Evolutionary conservation across 495 filamentous ascomycete genomes (phyloP).

Genomic region (Penicillium egyptiacum): DNA sequence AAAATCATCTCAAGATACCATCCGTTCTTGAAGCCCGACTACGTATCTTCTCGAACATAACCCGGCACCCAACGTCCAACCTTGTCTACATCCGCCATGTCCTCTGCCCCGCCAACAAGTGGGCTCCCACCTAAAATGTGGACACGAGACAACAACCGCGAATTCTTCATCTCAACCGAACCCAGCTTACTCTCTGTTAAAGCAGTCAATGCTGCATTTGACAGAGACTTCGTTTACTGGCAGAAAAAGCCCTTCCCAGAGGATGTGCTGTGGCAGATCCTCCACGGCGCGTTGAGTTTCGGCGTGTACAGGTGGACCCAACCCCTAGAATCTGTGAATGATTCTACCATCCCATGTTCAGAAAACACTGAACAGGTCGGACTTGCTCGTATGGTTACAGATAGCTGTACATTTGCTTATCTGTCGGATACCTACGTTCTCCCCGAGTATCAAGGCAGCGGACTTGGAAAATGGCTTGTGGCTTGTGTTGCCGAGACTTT

Average conservation of each 20-base stretch:
- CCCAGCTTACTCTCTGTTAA: constrained; percentile 47
- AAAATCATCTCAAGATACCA: background rate
- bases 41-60: background rate
- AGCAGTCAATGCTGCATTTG: constrained; percentile 52
- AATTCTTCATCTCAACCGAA: constrained; percentile 55
- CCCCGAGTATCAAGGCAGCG: constrained; percentile 54
- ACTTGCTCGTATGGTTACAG: constrained; percentile 64
- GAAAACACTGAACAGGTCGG: constrained; percentile 49
- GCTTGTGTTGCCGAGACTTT: constrained; percentile 56
- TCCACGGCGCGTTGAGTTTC: constrained; percentile 54
- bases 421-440: constrained; percentile 73
- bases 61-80: background rate
- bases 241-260: constrained; percentile 39
- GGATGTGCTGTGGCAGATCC: constrained; percentile 42
- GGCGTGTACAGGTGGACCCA: constrained; percentile 46
- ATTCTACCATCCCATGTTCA: background rate
- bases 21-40: background rate
- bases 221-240: constrained; percentile 57
- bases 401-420: constrained; percentile 66
- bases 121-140: constrained; percentile 22
- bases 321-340: constrained; percentile 1
- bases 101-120: constrained; percentile 21
- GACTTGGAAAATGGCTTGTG: constrained; percentile 64
- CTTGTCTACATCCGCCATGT: constrained; percentile 9
- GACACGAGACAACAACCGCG: constrained; percentile 23